Evolutionary conservation across 1,139 yeast species (phyloP).

Genomic region (Candida neerlandica): DNA sequence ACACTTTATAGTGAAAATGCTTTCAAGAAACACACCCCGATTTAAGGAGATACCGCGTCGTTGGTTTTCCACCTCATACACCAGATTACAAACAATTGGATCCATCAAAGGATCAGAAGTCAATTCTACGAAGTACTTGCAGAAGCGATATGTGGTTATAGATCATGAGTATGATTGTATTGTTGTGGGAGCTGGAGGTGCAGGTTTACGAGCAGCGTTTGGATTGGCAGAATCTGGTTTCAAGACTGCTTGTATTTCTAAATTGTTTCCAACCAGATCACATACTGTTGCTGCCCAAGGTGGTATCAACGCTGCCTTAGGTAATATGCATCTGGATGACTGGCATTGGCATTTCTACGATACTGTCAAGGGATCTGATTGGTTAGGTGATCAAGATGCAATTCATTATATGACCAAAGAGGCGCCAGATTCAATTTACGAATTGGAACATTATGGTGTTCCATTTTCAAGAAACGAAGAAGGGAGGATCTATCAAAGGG

Average conservation of each 20-base stretch:
- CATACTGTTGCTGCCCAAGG: conserved; percentile 99
- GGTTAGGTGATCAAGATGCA: conserved; percentile 99
- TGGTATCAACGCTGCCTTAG: conserved; percentile 97
- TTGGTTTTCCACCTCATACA: conserved; percentile 1
- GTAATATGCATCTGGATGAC: conserved; percentile 96
- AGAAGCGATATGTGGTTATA: conserved; percentile 82
- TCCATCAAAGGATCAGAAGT: conserved; percentile 51
- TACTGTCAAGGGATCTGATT: conserved; percentile 98
- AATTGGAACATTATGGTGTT: conserved; percentile 96
- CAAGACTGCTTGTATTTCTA: conserved; percentile 96
- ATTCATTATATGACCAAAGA: conserved; percentile 98
- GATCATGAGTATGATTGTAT: conserved; percentile 98
- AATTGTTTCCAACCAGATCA: conserved; percentile 96
- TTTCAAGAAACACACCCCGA: neutral
- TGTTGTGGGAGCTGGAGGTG: conserved; percentile 99
- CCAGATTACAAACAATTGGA: conserved; percentile 37
- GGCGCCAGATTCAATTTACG: conserved; percentile 94
- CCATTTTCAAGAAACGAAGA: conserved; percentile 97
- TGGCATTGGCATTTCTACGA: conserved; percentile 99
- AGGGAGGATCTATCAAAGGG: conserved; percentile 97
- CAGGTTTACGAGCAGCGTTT: conserved; percentile 97
- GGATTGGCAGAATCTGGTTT: conserved; percentile 96
- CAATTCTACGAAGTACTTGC: conserved; percentile 52
- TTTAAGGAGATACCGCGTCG: neutral
- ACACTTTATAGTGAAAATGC: neutral